Conservation (phyloP, 208 protist species). For the Trypanosomatidae sp. region DNA sequence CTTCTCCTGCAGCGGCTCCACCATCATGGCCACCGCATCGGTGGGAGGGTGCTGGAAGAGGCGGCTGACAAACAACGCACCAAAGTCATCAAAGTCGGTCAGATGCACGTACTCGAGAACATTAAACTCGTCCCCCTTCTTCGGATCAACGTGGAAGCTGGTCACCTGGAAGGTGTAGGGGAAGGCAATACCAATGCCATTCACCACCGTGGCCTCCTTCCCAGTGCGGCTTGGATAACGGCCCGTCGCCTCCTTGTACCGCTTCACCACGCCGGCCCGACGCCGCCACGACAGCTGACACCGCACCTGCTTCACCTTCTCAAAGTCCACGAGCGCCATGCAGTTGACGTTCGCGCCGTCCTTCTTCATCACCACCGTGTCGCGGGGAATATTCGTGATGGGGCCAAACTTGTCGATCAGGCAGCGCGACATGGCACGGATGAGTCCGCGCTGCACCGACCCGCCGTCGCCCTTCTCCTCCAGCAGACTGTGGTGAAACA, state of each 20-base stretch:
- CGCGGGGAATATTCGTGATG: slow-evolving; percentile 44
- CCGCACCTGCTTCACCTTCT: slow-evolving; percentile 49
- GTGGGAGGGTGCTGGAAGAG: slow-evolving; percentile 54
- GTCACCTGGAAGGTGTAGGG: slow-evolving; percentile 68
- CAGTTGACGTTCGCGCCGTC: slow-evolving; percentile 54
- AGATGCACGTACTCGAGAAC: slow-evolving; percentile 59
- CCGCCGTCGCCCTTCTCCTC: slow-evolving; percentile 26
- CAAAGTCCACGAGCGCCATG: slow-evolving; percentile 83
- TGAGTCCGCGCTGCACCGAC: slow-evolving; percentile 57
- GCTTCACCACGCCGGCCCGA: slow-evolving; percentile 31
- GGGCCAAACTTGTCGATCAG: slow-evolving; percentile 50
- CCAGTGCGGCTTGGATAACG: slow-evolving; percentile 3
- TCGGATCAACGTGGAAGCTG: slow-evolving; percentile 63
- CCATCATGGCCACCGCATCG: slow-evolving; percentile 67
- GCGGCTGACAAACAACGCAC: slow-evolving; percentile 60
- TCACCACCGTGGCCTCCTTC: slow-evolving; percentile 18
- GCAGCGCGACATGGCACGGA: slow-evolving; percentile 83
- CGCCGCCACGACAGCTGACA: slow-evolving; percentile 69
- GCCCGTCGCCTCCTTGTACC: slow-evolving; percentile 12
- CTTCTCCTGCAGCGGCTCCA: slow-evolving; percentile 46
- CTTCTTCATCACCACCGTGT: slow-evolving; percentile 47
- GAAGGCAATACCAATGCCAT: slow-evolving; percentile 26
- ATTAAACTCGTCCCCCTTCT: slow-evolving; percentile 44
- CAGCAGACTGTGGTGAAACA: slow-evolving; percentile 76
- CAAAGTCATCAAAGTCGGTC: slow-evolving; percentile 75